These are phyloP conservation scores for Neoscytalidium dimidiatum DNA, from an alignment of 2,329 filamentous ascomycete species.

Conservation along the genomic window DNA sequence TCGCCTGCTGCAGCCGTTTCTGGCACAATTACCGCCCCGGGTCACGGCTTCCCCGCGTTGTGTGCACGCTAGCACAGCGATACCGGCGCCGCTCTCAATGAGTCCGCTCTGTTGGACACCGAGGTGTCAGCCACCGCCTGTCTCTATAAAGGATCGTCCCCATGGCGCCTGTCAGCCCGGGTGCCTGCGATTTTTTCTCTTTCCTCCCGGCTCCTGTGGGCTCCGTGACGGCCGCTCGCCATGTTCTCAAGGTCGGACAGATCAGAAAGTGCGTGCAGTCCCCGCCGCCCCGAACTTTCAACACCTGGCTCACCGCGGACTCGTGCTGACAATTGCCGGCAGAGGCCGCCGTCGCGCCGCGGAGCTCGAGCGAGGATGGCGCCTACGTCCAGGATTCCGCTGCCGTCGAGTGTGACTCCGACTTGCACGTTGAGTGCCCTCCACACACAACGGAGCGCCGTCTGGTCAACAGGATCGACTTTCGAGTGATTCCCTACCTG, in stretches of 20 bases:
- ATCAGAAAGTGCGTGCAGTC: neutral
- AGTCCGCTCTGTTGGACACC: neutral
- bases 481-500: slow-evolving; percentile 51
- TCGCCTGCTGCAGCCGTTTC: neutral
- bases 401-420: slow-evolving; percentile 37
- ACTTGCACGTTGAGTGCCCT: slow-evolving; percentile 45
- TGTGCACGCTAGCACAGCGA: slow-evolving; percentile 1
- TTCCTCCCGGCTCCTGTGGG: neutral
- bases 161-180: neutral
- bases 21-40: slow-evolving; percentile 2
- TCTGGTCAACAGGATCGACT: slow-evolving; percentile 48
- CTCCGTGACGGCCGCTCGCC: neutral
- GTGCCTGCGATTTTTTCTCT: neutral
- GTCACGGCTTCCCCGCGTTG: neutral
- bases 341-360: slow-evolving; percentile 9
- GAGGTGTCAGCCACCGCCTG: neutral
- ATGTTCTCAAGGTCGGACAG: neutral
- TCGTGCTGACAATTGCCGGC: neutral
- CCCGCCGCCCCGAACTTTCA: neutral
- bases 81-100: neutral
- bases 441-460: slow-evolving; percentile 52
- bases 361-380: slow-evolving; percentile 13
- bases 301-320: neutral
- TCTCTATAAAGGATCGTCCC: slow-evolving; percentile 6
- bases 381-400: slow-evolving; percentile 6